Conservation (phyloP, 2,329 filamentous ascomycete genomes). For the Chaetomium sp. region DNA sequence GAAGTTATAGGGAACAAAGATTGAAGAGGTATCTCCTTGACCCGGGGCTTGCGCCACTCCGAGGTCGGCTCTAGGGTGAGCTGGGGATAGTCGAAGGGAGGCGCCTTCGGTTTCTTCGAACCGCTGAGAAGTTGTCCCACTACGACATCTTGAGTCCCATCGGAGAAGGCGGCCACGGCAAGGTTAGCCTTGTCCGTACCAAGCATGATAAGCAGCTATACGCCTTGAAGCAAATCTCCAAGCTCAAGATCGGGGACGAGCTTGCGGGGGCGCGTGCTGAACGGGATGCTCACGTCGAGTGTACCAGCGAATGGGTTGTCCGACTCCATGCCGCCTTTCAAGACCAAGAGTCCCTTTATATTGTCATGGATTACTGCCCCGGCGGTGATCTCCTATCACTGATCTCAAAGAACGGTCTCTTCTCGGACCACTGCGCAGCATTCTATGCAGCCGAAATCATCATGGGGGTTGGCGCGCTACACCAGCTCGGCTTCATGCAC, state of each 20-base stretch:
- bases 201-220: slow-evolving; percentile 96
- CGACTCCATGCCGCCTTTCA: slow-evolving; percentile 98
- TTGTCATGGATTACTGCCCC: slow-evolving; percentile 98
- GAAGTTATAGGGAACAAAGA: slow-evolving; percentile 66
- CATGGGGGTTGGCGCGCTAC: slow-evolving; percentile 96
- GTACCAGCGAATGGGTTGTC: slow-evolving; percentile 97
- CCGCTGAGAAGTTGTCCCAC: slow-evolving; percentile 86
- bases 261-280: slow-evolving; percentile 94
- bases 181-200: slow-evolving; percentile 94
- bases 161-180: slow-evolving; percentile 95
- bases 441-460: slow-evolving; percentile 99
- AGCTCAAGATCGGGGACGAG: slow-evolving; percentile 34
- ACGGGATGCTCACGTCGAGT: slow-evolving; percentile 93
- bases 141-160: slow-evolving; percentile 96
- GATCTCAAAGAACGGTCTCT: slow-evolving; percentile 92
- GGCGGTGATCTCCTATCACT: slow-evolving; percentile 99
- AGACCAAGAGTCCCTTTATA: slow-evolving; percentile 89
- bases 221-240: slow-evolving; percentile 94
- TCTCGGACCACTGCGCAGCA: slow-evolving; percentile 93
- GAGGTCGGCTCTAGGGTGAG: slow-evolving; percentile 47
- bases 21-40: slow-evolving; percentile 79
- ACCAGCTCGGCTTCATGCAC: slow-evolving; percentile 96
- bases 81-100: slow-evolving; percentile 74
- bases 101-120: slow-evolving; percentile 91
- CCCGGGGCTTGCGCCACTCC: slow-evolving; percentile 53